A percentile compares a stretch with the other conserved stretches of the same genome.
phyloP scores from a whole-genome alignment of 257 asterid species.

The Solanum tarapatanum region DNA sequence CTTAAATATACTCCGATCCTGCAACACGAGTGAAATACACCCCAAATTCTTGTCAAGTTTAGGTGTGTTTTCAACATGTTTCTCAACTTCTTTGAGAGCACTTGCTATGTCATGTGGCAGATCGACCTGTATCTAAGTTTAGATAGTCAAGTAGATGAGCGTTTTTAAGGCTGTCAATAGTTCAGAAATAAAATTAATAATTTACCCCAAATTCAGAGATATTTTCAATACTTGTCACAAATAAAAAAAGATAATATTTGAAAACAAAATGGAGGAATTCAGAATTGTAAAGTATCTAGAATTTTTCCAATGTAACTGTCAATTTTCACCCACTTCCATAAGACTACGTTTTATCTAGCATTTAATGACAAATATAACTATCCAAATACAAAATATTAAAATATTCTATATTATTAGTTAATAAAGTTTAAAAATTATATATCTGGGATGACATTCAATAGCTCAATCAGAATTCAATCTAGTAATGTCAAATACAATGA shows the following conservation, averaged over 20 bases:
- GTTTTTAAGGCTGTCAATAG: background rate
- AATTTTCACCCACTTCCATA: background rate
- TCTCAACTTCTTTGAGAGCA: no score
- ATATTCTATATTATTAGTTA: background rate
- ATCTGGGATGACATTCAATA: background rate
- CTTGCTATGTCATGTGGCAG: background rate
- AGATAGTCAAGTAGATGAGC: background rate
- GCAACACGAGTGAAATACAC: no score
- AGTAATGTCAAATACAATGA: background rate
- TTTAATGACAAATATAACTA: background rate
- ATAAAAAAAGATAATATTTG: no score
- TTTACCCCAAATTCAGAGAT: background rate
- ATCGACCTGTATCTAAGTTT: background rate
- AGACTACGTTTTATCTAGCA: background rate
- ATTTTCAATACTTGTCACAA: background rate
- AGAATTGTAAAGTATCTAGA: background rate
- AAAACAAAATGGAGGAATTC: background rate
- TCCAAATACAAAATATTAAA: background rate
- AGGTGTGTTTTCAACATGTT: no score
- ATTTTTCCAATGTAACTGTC: background rate
- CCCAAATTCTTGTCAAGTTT: no score
- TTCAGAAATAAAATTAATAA: no score
- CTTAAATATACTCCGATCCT: no score
- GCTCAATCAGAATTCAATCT: background rate
- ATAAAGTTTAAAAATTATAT: background rate